Percentiles rank a stretch among this genome's conserved stretches.
Evolutionary conservation across 352 stramenopile species (phyloP).

Genomic region (Globisporangium takayamanum): DNA sequence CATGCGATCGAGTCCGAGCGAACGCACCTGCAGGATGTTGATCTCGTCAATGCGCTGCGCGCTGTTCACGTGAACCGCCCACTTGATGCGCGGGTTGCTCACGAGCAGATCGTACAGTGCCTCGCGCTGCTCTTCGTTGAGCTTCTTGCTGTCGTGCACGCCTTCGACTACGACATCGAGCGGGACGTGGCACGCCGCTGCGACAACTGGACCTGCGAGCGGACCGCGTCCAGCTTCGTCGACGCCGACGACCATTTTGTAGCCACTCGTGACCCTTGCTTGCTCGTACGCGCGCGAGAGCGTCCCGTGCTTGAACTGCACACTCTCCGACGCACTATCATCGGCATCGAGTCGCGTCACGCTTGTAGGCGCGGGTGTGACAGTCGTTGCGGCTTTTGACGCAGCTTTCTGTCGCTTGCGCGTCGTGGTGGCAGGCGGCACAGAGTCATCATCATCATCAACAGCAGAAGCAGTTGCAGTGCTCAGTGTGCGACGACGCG

Average conservation of each 20-base stretch:
- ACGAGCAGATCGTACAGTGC: constrained; percentile 86
- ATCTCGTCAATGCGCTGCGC: constrained; percentile 94
- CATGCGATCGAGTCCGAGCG: not conserved
- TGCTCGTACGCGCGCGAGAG: constrained; percentile 51
- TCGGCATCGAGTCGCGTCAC: not conserved
- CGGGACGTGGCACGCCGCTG: constrained; percentile 64
- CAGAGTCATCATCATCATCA: not conserved
- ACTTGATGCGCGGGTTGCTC: constrained; percentile 71
- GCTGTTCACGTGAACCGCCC: constrained; percentile 76
- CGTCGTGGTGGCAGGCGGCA: not conserved
- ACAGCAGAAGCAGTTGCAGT: not conserved
- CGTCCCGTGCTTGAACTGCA: constrained; percentile 42
- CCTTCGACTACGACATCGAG: constrained; percentile 77
- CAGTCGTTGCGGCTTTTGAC: not conserved
- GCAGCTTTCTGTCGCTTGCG: constrained; percentile 8
- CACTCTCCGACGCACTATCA: not conserved
- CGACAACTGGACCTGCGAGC: constrained; percentile 89
- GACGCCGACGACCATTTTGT: constrained; percentile 86
- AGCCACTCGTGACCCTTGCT: constrained; percentile 43
- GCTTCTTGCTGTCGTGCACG: constrained; percentile 94
- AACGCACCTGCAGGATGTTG: constrained; percentile 93
- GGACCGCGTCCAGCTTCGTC: constrained; percentile 96
- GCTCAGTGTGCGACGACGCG: not conserved
- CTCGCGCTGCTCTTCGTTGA: constrained; percentile 93
- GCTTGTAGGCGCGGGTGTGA: not conserved